These are phyloP conservation scores for Triangularia verruculosa DNA, from an alignment of 2,329 filamentous ascomycete genomes.

Conservation along the genomic window DNA sequence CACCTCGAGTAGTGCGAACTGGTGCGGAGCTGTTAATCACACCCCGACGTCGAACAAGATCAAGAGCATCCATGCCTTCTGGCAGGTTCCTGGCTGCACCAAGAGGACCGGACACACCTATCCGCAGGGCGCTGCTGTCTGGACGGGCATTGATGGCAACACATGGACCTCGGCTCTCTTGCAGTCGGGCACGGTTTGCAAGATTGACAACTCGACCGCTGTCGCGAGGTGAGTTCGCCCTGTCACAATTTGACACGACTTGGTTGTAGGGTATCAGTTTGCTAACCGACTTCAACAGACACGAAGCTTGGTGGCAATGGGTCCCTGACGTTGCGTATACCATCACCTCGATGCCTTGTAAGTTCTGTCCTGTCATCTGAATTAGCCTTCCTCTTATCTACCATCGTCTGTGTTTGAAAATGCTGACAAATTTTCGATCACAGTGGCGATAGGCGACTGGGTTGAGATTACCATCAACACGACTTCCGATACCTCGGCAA, in stretches of 20 bases:
- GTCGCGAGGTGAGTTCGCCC: slow-evolving; percentile 15
- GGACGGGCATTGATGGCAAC: slow-evolving; percentile 30
- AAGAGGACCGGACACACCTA: slow-evolving; percentile 20
- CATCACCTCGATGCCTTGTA: slow-evolving; percentile 23
- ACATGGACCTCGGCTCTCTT: slow-evolving; percentile 20
- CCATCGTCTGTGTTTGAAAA: not conserved
- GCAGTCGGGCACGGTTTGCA: slow-evolving; percentile 29
- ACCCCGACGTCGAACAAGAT: slow-evolving; percentile 24
- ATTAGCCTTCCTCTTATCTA: not conserved
- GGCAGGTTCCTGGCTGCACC: slow-evolving; percentile 25
- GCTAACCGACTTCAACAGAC: slow-evolving; percentile 5
- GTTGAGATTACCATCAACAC: slow-evolving; percentile 28
- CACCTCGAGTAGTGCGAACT: slow-evolving; percentile 23
- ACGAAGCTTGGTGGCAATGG: slow-evolving; percentile 30
- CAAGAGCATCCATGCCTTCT: slow-evolving; percentile 24
- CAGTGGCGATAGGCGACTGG: slow-evolving; percentile 27
- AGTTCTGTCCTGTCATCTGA: not conserved
- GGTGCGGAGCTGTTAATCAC: slow-evolving; percentile 28
- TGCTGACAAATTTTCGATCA: not conserved
- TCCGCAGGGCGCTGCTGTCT: slow-evolving; percentile 28
- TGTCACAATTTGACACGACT: not conserved
- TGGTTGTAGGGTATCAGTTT: not conserved
- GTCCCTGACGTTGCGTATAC: slow-evolving; percentile 19
- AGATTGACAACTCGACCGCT: slow-evolving; percentile 25
- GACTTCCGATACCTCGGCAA: slow-evolving; percentile 20